Conservation (phyloP, 495 filamentous ascomycete species). For the Aspergillus haitiensis region DNA sequence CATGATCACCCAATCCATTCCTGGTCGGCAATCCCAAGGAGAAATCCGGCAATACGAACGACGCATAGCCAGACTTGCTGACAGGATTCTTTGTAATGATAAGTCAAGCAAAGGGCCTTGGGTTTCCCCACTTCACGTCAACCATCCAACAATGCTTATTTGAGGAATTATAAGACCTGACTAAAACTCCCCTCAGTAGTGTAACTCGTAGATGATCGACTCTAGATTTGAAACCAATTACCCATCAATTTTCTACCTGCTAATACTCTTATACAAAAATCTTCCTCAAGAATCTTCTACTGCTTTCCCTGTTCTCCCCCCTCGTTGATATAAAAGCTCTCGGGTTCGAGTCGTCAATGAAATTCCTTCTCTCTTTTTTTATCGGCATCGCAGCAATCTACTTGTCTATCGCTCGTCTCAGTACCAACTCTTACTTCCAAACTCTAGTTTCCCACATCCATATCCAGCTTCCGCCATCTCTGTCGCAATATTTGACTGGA, state of each 20-base stretch:
- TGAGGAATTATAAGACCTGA: slow-evolving; percentile 28
- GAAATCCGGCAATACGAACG: background rate
- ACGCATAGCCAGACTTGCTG: too few species aligned
- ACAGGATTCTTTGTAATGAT: slow-evolving; percentile 35
- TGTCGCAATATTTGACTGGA: slow-evolving; percentile 23
- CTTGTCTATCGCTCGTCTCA: slow-evolving; percentile 29
- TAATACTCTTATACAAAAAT: too few species aligned
- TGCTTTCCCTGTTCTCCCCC: slow-evolving; percentile 20
- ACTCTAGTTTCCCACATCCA: slow-evolving; percentile 23
- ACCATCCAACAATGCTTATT: slow-evolving; percentile 15
- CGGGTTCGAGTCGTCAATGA: slow-evolving; percentile 35
- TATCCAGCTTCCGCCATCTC: slow-evolving; percentile 18
- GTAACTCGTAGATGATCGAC: too few species aligned
- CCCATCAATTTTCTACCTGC: too few species aligned
- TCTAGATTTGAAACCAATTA: too few species aligned
- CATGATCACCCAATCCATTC: slow-evolving; percentile 4
- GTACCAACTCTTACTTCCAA: slow-evolving; percentile 16
- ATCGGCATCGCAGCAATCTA: slow-evolving; percentile 47
- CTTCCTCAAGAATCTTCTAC: slow-evolving; percentile 31
- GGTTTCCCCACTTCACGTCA: slow-evolving; percentile 6
- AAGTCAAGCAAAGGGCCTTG: background rate
- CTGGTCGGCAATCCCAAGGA: slow-evolving; percentile 13
- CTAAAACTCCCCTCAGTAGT: slow-evolving; percentile 16
- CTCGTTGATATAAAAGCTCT: slow-evolving; percentile 35
- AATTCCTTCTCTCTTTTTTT: slow-evolving; percentile 41